phyloP scores from a whole-genome alignment of 1,284 basidiomycete species.

The Leccinum insolens region DNA sequence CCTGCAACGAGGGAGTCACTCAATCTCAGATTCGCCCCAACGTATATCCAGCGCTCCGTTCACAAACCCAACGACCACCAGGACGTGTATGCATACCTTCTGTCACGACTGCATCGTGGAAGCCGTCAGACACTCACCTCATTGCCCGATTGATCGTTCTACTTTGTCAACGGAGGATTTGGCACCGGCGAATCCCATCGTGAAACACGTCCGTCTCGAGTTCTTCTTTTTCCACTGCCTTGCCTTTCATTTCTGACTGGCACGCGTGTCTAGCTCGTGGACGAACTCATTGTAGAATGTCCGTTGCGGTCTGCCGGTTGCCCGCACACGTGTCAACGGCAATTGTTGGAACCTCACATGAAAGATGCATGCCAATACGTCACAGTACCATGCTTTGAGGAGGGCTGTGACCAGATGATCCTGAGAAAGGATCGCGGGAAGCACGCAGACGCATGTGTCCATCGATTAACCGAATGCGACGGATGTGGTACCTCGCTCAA shows the following conservation, averaged over 20 bases:
- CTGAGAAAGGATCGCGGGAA: conserved; percentile 48
- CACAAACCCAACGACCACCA: conserved; percentile 71
- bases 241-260: conserved; percentile 19
- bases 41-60: conserved; percentile 63
- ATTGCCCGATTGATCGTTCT: conserved; percentile 85
- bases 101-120: conserved; percentile 75
- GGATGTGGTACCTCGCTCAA: conserved; percentile 34
- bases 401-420: conserved; percentile 46
- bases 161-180: conserved; percentile 58
- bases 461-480: conserved; percentile 40
- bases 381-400: conserved; percentile 55
- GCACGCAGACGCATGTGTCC: conserved; percentile 38
- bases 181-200: conserved; percentile 63
- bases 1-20: background rate
- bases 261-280: conserved; percentile 64
- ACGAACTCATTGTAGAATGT: conserved; percentile 81
- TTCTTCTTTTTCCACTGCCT: conserved; percentile 17
- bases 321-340: conserved; percentile 66
- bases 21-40: conserved; percentile 5
- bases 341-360: conserved; percentile 66
- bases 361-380: conserved; percentile 62
- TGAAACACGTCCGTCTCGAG: conserved; percentile 65
- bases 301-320: conserved; percentile 63
- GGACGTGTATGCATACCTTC: conserved; percentile 82
- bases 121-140: conserved; percentile 62